These are phyloP conservation scores for Aspergillus sp. DNA, from an alignment of 2,329 filamentous ascomycete genomes.

Conservation along the genomic window DNA sequence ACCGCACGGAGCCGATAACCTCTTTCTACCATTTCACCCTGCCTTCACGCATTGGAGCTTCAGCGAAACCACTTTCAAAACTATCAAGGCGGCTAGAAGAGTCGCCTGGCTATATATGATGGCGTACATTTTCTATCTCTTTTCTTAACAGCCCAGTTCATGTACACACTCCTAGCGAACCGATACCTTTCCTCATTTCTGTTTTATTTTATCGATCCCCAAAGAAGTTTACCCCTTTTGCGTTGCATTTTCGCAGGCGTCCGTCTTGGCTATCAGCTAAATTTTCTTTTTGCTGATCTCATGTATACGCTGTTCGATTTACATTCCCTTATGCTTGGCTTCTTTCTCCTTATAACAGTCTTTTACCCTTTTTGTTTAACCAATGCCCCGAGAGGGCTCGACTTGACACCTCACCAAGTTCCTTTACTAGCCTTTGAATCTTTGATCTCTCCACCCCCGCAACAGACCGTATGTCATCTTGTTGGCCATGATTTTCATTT, in stretches of 20 bases:
- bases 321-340: constrained; percentile 18
- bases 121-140: constrained; percentile 6
- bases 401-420: constrained; percentile 19
- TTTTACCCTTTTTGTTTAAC: constrained; percentile 14
- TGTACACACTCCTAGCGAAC: constrained; percentile 29
- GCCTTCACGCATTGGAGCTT: constrained; percentile 2
- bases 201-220: constrained; percentile 23
- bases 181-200: constrained; percentile 20
- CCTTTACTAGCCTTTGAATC: constrained; percentile 15
- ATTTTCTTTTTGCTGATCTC: constrained; percentile 30
- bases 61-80: background rate
- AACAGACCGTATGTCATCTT: constrained; percentile 16
- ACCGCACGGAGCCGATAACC: background rate
- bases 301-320: constrained; percentile 28
- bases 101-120: constrained; percentile 9
- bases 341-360: constrained; percentile 4
- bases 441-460: constrained; percentile 15
- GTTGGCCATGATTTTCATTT: constrained; percentile 20
- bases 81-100: background rate
- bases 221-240: constrained; percentile 20
- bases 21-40: background rate
- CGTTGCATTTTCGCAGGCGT: constrained; percentile 41
- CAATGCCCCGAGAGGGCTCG: constrained; percentile 17
- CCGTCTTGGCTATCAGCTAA: constrained; percentile 33
- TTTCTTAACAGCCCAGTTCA: constrained; percentile 11